A percentile compares a stretch with the other conserved stretches of the same genome.
These are phyloP conservation scores for Backusella liffmaniae DNA, from an alignment of 192 early-diverging fungal species.

Conservation along the genomic window DNA sequence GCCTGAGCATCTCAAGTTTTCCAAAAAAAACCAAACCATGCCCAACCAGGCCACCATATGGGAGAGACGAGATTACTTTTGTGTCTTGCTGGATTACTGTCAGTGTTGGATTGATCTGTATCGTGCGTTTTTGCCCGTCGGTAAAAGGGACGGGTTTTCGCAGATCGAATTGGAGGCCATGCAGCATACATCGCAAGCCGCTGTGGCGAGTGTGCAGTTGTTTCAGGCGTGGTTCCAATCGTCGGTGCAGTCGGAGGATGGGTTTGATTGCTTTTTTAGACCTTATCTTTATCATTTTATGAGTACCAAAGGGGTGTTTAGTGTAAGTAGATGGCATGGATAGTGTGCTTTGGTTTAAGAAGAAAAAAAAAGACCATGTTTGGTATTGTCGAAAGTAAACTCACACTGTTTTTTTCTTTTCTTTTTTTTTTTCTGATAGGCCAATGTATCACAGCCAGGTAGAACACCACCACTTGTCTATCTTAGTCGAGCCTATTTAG, in stretches of 20 bases:
- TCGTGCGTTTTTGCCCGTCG: conserved; percentile 7
- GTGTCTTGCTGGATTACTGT: conserved; percentile 25
- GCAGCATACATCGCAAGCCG: conserved; percentile 16
- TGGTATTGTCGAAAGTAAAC: too few species aligned
- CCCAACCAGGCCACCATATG: neutral
- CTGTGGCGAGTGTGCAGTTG: conserved; percentile 12
- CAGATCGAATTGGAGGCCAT: neutral
- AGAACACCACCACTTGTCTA: conserved; percentile 2
- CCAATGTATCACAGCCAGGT: conserved; percentile 16
- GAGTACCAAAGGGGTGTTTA: conserved; percentile 17
- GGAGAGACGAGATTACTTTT: conserved; percentile 19
- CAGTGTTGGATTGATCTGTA: conserved; percentile 24
- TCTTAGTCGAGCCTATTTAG: neutral
- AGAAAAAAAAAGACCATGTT: too few species aligned
- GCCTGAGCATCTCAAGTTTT: neutral
- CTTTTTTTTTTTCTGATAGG: neutral
- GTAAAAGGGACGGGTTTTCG: neutral
- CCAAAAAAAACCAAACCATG: neutral
- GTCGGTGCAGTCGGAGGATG: neutral
- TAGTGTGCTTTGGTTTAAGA: too few species aligned
- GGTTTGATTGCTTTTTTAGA: conserved; percentile 33
- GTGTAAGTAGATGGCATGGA: conserved; percentile 3
- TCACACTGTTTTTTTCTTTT: too few species aligned
- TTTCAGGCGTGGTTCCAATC: conserved; percentile 16
- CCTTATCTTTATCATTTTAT: conserved; percentile 36